phyloP scores from a whole-genome alignment of 192 early-diverging fungal species.

The Coemansia javaensis region DNA sequence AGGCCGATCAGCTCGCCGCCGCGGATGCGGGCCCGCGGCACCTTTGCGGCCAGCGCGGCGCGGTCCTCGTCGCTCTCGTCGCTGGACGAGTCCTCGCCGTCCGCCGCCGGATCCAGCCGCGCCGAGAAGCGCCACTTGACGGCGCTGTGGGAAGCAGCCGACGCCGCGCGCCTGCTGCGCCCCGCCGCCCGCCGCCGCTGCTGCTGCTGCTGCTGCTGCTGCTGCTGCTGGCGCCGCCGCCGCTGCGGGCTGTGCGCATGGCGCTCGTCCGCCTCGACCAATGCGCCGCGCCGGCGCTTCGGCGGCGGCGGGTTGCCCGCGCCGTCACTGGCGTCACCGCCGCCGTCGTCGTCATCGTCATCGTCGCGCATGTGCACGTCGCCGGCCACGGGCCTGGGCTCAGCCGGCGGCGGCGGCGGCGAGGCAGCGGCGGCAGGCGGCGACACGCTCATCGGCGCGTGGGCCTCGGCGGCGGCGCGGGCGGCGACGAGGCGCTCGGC shows the following conservation, averaged over 20 bases:
- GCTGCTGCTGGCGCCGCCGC: conserved; percentile 2
- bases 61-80: conserved; percentile 43
- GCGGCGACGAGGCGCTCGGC: conserved; percentile 39
- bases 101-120: conserved; percentile 24
- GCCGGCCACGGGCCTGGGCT: conserved; percentile 7
- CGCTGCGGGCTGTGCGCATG: neutral
- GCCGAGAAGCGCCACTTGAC: conserved; percentile 46
- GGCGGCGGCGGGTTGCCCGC: conserved; percentile 26
- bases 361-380: conserved; percentile 23
- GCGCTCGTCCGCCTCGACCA: conserved; percentile 9
- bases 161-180: conserved; percentile 7
- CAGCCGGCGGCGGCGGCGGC: neutral
- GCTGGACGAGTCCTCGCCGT: conserved; percentile 14
- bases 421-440: too few relatives aligned
- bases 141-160: conserved; percentile 5
- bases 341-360: conserved; percentile 11
- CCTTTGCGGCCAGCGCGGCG: conserved; percentile 38
- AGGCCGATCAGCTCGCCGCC: conserved; percentile 47
- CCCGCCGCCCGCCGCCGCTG: conserved; percentile 1
- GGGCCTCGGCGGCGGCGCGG: too few relatives aligned
- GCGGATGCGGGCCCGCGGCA: conserved; percentile 35
- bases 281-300: conserved; percentile 17
- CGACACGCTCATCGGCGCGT: too few relatives aligned
- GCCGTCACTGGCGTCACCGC: too few relatives aligned
- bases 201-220: neutral